Evolutionary conservation across 768 basidiomycete genomes (phyloP).

Genomic region (Hortiboletus campestris): DNA sequence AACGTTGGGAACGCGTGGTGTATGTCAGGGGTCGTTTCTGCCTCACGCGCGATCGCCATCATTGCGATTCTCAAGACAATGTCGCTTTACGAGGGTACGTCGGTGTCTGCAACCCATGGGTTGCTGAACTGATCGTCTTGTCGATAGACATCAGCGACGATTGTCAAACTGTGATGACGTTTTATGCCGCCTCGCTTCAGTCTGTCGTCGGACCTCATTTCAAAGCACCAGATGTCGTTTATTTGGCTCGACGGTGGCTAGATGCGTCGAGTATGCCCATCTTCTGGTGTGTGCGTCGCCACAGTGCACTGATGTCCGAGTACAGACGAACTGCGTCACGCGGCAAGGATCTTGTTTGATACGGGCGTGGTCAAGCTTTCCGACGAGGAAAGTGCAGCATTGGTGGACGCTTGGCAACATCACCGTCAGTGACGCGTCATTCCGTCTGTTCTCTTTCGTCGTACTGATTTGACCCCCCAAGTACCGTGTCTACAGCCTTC

Average conservation of each 20-base stretch:
- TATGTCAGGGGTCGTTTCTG: slow-evolving; percentile 69
- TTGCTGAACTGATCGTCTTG: not conserved
- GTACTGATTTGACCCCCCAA: slow-evolving; percentile 27
- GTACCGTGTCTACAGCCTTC: slow-evolving; percentile 64
- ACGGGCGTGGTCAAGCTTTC: slow-evolving; percentile 64
- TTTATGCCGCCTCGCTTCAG: slow-evolving; percentile 73
- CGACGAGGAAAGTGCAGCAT: slow-evolving; percentile 58
- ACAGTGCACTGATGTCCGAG: slow-evolving; percentile 3
- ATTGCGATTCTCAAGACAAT: slow-evolving; percentile 66
- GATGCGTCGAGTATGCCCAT: slow-evolving; percentile 59
- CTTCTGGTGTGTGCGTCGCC: not conserved
- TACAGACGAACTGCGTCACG: slow-evolving; percentile 71
- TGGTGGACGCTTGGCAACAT: slow-evolving; percentile 66
- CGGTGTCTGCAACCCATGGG: not conserved
- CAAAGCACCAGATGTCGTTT: slow-evolving; percentile 66
- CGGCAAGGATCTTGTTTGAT: slow-evolving; percentile 77
- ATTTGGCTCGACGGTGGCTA: slow-evolving; percentile 75
- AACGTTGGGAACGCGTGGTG: slow-evolving; percentile 57
- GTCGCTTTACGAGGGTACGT: slow-evolving; percentile 67
- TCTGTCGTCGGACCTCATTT: slow-evolving; percentile 59
- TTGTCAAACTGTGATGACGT: slow-evolving; percentile 73
- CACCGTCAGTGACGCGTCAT: slow-evolving; percentile 42
- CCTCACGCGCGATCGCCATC: slow-evolving; percentile 66
- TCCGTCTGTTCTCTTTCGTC: not conserved
- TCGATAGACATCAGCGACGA: slow-evolving; percentile 61